These are phyloP conservation scores for Posidonia oceanica DNA, from an alignment of 116 monocot species.

Conservation along the genomic window DNA sequence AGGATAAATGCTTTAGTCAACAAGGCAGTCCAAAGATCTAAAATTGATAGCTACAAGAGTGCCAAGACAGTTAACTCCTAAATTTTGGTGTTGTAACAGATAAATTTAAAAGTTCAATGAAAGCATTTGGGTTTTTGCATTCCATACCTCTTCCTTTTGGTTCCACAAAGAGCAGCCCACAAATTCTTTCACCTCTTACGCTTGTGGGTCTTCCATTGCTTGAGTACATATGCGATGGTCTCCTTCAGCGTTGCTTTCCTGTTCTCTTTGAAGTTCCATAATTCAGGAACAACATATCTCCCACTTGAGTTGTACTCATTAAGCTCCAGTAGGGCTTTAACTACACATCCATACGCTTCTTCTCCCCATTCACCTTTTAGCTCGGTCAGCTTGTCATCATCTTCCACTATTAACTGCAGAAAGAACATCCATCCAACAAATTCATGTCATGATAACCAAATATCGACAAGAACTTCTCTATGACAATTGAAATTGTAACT, in stretches of 20 bases:
- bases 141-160: too few species aligned
- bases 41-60: too few species aligned
- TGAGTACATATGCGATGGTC: conserved; percentile 27
- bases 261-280: conserved; percentile 46
- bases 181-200: conserved; percentile 22
- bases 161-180: too few species aligned
- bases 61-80: too few species aligned
- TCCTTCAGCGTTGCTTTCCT: conserved; percentile 44
- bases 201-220: conserved; percentile 39
- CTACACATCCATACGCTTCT: conserved; percentile 31
- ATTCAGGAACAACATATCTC: conserved; percentile 30
- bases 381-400: conserved; percentile 31
- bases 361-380: conserved; percentile 32
- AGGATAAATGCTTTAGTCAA: too few species aligned
- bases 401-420: conserved; percentile 40
- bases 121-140: too few species aligned
- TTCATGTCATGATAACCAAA: neutral
- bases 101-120: too few species aligned
- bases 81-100: too few species aligned
- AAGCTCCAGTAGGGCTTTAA: conserved; percentile 34
- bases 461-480: neutral
- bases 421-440: neutral
- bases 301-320: conserved; percentile 50
- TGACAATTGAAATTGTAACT: neutral
- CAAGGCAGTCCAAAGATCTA: too few species aligned